Base-by-base conservation (phyloP, 1,284 basidiomycete genomes). In the Cystobasidium sp. region DNA sequence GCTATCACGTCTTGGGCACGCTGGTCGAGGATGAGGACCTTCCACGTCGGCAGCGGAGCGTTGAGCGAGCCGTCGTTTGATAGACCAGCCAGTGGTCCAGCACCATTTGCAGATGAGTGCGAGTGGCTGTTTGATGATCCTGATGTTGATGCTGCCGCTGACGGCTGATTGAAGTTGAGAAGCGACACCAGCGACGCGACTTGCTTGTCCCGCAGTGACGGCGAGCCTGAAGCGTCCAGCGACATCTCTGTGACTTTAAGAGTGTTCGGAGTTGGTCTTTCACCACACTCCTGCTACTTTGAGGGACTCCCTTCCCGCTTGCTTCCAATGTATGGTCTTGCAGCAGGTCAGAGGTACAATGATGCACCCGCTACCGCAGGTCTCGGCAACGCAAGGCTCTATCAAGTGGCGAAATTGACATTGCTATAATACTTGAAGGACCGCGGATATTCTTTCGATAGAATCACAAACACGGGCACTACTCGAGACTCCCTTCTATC, bases 1-100 rank as follows among this genome's bases (percentile, higher is more conserved):
- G 96, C 95, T 43, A 99, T 86, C 43, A 99, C 90, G 82, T 99
- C 96, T 82, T 98, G 97, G 65, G 94, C 96, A 77, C 91, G 88
- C 81, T 96, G 93, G 83, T 99, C 97, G 76, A 99, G 86, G 0
- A 99, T 89, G 8, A 99, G 86, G 8, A 99, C 90, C 83, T 99
- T 99, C 96, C 97, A 99, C 5, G 97, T 89, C 5, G 93, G 89
- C 41, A 93, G 91, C 0, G 67, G 52, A 31, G 61, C 20, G 16
- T 56, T 47, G 62, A 59, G 43, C 10, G 63, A 52, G 14, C 39
- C 51, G 20, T 73, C 70, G 16, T 24, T 51, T 4, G 70, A 59
- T 41, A 73, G n/a, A n/a, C 70, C 70, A 66, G 70, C 62, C 6
- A 73, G 62, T 18, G 70, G 62, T 2, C 70, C 70, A 18, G 51